Evolutionary conservation across 2,329 filamentous ascomycete genomes (phyloP).

Genomic region (Rhexocercosporidium sp.): DNA sequence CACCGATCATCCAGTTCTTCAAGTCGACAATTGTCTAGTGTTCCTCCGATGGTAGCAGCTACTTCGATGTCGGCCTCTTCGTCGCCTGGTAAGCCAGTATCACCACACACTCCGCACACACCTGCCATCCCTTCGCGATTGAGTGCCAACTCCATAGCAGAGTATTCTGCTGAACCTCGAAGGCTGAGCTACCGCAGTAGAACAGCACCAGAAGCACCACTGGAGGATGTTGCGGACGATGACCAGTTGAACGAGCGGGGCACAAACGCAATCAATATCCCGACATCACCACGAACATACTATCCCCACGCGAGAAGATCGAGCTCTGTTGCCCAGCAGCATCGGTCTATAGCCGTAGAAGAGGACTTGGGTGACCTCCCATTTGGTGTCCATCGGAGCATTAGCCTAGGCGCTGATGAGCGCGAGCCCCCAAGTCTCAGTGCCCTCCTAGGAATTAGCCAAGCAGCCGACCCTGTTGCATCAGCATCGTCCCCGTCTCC

Average conservation of each 20-base stretch:
- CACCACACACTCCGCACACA: slow-evolving; percentile 88
- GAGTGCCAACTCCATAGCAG: slow-evolving; percentile 85
- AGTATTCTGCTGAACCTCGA: slow-evolving; percentile 55
- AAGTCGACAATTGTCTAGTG: slow-evolving; percentile 62
- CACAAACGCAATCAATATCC: slow-evolving; percentile 74
- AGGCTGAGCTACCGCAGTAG: slow-evolving; percentile 32
- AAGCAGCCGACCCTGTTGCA: slow-evolving; percentile 47
- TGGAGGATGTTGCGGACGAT: slow-evolving; percentile 37
- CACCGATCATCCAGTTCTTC: slow-evolving; percentile 82
- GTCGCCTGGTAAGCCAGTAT: slow-evolving; percentile 88
- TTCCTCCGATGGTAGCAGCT: slow-evolving; percentile 70
- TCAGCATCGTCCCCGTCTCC: slow-evolving; percentile 38
- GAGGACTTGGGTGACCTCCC: slow-evolving; percentile 65
- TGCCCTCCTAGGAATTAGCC: slow-evolving; percentile 57
- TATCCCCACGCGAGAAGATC: slow-evolving; percentile 63
- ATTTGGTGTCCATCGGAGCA: slow-evolving; percentile 66
- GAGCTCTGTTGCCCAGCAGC: slow-evolving; percentile 71
- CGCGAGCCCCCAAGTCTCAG: slow-evolving; percentile 69
- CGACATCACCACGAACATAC: slow-evolving; percentile 67
- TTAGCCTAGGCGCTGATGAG: slow-evolving; percentile 70
- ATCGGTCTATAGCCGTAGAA: slow-evolving; percentile 58
- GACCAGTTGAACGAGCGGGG: slow-evolving; percentile 52
- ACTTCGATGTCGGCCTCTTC: slow-evolving; percentile 84
- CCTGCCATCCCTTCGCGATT: slow-evolving; percentile 93
- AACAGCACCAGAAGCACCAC: slow-evolving; percentile 29